Evolutionary conservation across 805 yeast genomes (phyloP).

Genomic region (Danielia reshetovae): DNA sequence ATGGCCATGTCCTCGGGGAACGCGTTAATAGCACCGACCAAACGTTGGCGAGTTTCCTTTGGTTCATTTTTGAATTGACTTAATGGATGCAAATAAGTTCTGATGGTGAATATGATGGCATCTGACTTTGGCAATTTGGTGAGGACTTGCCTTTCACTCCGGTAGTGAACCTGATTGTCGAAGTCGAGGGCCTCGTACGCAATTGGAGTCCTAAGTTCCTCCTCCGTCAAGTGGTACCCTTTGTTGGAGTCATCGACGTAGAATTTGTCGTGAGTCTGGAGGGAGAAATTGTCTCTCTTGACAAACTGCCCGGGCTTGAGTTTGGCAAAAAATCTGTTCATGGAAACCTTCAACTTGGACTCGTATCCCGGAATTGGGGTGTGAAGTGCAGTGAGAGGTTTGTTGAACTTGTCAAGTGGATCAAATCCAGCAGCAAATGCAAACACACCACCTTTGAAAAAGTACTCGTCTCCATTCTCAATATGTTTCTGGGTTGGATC

Average conservation of each 20-base stretch:
- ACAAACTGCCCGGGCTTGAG: constrained; percentile 35
- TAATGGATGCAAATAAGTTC: constrained; percentile 57
- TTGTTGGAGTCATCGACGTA: constrained; percentile 39
- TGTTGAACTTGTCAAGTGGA: constrained; percentile 34
- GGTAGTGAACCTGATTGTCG: constrained; percentile 45
- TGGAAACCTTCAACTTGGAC: constrained; percentile 33
- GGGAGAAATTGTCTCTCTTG: constrained; percentile 37
- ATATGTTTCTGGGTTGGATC: constrained; percentile 27
- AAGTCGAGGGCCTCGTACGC: constrained; percentile 31
- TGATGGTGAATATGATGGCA: constrained; percentile 47
- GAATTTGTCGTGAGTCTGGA: constrained; percentile 30
- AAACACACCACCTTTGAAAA: constrained; percentile 41
- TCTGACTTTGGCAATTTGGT: constrained; percentile 48
- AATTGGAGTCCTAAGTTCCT: constrained; percentile 21
- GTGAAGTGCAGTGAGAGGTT: constrained; percentile 36
- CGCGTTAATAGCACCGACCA: constrained; percentile 61
- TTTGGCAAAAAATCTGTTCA: constrained; percentile 39
- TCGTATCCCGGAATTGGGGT: constrained; percentile 42
- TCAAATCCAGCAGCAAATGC: constrained; percentile 45
- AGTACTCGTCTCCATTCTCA: constrained; percentile 34
- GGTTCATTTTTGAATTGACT: constrained; percentile 41
- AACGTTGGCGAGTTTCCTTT: constrained; percentile 44
- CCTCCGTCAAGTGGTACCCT: constrained; percentile 33
- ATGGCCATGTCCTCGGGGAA: constrained; percentile 54
- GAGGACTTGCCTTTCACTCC: constrained; percentile 58